phyloP scores from a whole-genome alignment of 352 stramenopile genomes.

The Globisporangium cederbergense region DNA sequence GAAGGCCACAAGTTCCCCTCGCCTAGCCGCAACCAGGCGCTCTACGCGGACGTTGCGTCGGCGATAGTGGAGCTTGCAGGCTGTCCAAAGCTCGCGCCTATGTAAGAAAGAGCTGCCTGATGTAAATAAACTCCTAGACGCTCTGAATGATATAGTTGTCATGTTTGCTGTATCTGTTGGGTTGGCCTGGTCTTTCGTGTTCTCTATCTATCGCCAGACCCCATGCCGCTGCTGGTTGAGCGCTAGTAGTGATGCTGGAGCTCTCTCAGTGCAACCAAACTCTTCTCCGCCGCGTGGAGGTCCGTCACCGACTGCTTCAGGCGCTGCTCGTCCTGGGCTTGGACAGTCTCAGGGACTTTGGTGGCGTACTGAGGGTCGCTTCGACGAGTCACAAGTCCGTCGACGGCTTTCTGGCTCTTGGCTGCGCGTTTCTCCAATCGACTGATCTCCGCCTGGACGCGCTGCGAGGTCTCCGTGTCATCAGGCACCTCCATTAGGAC shows the following conservation, averaged over 20 bases:
- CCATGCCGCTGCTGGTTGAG: neutral
- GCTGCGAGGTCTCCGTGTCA: conserved; percentile 60
- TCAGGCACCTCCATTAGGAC: conserved; percentile 64
- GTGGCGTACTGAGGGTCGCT: conserved; percentile 41
- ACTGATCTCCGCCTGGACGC: conserved; percentile 55
- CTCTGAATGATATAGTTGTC: neutral
- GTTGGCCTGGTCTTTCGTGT: neutral
- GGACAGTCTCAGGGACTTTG: conserved; percentile 69
- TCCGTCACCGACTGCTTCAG: conserved; percentile 58
- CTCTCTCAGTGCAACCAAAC: conserved; percentile 46
- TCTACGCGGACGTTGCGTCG: conserved; percentile 52
- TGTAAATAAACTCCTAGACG: conserved; percentile 1
- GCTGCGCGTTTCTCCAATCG: conserved; percentile 57
- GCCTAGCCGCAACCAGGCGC: conserved; percentile 28
- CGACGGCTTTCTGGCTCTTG: conserved; percentile 50
- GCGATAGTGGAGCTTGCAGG: conserved; percentile 36
- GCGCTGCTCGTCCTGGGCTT: conserved; percentile 55
- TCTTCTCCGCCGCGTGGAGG: conserved; percentile 44
- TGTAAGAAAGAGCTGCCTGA: neutral
- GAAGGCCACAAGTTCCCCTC: conserved; percentile 81
- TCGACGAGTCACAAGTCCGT: conserved; percentile 42
- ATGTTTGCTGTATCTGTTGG: neutral
- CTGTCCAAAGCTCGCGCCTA: neutral
- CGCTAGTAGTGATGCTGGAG: conserved; percentile 56
- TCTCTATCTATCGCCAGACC: conserved; percentile 1